phyloP scores from a whole-genome alignment of 108 stramenopile genomes.

The Fragilaria crotonensis region DNA sequence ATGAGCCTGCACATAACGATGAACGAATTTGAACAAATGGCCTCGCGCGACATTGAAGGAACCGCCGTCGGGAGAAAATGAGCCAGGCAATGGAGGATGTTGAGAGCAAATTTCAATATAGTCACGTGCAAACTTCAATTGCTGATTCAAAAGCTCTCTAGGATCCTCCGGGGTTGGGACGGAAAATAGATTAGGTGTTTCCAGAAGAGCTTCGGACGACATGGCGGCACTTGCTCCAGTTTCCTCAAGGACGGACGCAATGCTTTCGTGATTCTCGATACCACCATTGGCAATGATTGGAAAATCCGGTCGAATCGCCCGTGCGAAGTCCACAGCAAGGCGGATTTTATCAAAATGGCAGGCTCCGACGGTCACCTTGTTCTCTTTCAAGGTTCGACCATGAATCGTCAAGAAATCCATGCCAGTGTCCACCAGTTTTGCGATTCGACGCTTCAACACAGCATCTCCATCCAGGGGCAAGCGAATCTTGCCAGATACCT shows the following conservation, averaged over 20 bases:
- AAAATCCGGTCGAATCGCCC: slow-evolving; percentile 37
- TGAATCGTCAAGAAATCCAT: slow-evolving; percentile 90
- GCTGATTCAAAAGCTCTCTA: slow-evolving; percentile 41
- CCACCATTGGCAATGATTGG: slow-evolving; percentile 96
- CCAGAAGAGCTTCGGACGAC: slow-evolving; percentile 89
- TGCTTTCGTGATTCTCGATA: slow-evolving; percentile 71
- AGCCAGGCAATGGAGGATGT: slow-evolving; percentile 76
- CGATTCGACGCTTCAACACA: slow-evolving; percentile 44
- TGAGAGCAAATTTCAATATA: slow-evolving; percentile 66
- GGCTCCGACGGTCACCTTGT: slow-evolving; percentile 65
- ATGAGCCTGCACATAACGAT: slow-evolving; percentile 77
- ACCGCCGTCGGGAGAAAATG: slow-evolving; percentile 54
- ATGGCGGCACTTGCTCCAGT: slow-evolving; percentile 91
- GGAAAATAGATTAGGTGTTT: slow-evolving; percentile 85
- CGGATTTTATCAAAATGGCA: slow-evolving; percentile 55
- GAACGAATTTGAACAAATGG: slow-evolving; percentile 90
- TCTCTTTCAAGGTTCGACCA: slow-evolving; percentile 89
- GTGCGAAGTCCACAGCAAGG: slow-evolving; percentile 37
- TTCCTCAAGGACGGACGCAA: slow-evolving; percentile 42
- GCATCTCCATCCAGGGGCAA: too few species aligned
- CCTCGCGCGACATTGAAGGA: slow-evolving; percentile 63
- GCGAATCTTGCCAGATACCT: slow-evolving; percentile 75
- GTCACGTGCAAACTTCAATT: slow-evolving; percentile 69
- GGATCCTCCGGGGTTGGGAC: slow-evolving; percentile 21
- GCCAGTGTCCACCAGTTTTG: slow-evolving; percentile 66